Evolutionary conservation across 1,139 yeast genomes (phyloP).

Genomic region (Magnusiomyces suaveolens): DNA sequence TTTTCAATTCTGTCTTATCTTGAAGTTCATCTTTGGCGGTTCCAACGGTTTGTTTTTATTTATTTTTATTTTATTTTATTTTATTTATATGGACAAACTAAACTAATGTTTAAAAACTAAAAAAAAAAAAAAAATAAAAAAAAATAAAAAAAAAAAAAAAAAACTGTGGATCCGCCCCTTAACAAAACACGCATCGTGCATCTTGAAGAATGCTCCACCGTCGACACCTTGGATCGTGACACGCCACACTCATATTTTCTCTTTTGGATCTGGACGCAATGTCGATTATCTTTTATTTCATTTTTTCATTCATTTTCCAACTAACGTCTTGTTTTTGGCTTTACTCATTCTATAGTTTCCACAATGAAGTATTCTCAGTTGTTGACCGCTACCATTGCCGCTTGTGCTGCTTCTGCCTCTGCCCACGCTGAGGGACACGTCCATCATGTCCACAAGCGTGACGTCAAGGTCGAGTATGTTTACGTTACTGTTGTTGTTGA

Average conservation of each 20-base stretch:
- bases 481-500: constrained; percentile 71
- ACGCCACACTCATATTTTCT: not conserved
- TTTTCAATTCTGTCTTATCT: no score
- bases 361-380: constrained; percentile 4
- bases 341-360: no score
- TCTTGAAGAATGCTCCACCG: not conserved
- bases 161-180: not conserved
- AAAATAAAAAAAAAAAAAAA: no score
- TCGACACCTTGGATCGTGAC: not conserved
- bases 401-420: not conserved
- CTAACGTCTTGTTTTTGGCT: no score
- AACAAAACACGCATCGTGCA: not conserved
- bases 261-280: not conserved
- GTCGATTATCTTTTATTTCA: not conserved
- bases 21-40: no score
- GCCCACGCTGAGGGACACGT: constrained; percentile 30
- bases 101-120: not conserved
- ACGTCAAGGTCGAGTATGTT: constrained; percentile 71
- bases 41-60: no score
- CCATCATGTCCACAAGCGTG: constrained; percentile 54
- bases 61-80: not conserved
- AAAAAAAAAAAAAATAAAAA: no score
- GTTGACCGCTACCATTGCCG: not conserved
- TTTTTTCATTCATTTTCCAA: no score
- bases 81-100: not conserved